phyloP scores from a whole-genome alignment of 495 filamentous ascomycete genomes.

The Trichoderma reesei region DNA sequence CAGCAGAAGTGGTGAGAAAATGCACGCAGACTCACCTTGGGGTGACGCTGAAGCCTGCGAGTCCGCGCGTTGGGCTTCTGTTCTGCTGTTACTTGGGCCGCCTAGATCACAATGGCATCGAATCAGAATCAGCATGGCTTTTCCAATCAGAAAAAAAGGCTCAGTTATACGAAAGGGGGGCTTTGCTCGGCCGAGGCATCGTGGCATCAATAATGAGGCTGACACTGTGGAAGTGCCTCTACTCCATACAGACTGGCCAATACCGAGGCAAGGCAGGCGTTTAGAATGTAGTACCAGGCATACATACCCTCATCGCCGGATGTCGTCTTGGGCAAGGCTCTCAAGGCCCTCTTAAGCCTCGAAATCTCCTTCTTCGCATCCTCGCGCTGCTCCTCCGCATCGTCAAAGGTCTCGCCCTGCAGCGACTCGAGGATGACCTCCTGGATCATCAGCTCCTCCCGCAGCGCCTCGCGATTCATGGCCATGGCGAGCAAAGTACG shows the following conservation, averaged over 20 bases:
- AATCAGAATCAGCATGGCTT: no score
- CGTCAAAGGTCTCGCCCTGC: conserved; percentile 19
- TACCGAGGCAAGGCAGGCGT: neutral
- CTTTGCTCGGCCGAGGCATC: no score
- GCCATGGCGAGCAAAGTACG: neutral
- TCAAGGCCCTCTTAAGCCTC: conserved; percentile 7
- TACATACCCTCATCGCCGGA: neutral
- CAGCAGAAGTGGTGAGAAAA: neutral
- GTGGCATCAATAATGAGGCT: no score
- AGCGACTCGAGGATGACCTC: conserved; percentile 31
- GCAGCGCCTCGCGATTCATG: conserved; percentile 18
- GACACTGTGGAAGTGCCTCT: no score
- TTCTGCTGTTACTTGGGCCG: neutral
- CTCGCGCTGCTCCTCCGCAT: conserved; percentile 12
- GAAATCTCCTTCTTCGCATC: neutral
- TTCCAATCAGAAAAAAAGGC: no score
- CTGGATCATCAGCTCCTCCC: conserved; percentile 30
- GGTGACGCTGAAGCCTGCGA: neutral
- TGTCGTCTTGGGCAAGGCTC: neutral
- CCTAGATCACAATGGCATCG: neutral
- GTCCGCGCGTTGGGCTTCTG: no score
- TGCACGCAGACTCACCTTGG: neutral
- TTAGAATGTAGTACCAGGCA: no score
- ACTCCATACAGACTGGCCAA: neutral
- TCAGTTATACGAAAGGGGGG: no score